These are phyloP conservation scores for Murraya koenigii DNA, from an alignment of 345 rosid species.

Conservation along the genomic window DNA sequence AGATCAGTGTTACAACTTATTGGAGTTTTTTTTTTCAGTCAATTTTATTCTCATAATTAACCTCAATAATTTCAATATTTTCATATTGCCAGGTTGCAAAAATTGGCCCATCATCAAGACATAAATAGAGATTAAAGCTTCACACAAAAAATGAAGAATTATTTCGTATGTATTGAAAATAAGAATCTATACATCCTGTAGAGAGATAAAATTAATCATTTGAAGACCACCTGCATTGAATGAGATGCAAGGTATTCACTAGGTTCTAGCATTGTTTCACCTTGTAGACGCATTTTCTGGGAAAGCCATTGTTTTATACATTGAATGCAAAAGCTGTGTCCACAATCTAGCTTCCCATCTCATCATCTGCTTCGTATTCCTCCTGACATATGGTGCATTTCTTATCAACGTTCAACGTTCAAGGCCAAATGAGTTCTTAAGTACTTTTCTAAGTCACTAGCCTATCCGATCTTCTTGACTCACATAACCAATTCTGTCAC, in stretches of 20 bases:
- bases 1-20: no score
- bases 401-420: slow-evolving; percentile 44
- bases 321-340: slow-evolving; percentile 68
- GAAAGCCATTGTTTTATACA: slow-evolving; percentile 88
- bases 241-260: not conserved
- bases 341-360: slow-evolving; percentile 71
- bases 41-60: slow-evolving; percentile 18
- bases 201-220: slow-evolving; percentile 7
- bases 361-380: no score
- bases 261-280: slow-evolving; percentile 34
- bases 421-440: slow-evolving; percentile 34
- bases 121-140: slow-evolving; percentile 6
- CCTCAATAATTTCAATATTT: slow-evolving; percentile 4
- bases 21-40: not conserved
- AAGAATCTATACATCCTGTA: slow-evolving; percentile 36
- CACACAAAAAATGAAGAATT: slow-evolving; percentile 25
- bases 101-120: no score
- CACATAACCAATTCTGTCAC: slow-evolving; percentile 80
- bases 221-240: no score
- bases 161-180: slow-evolving; percentile 22
- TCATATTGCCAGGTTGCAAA: not conserved
- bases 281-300: slow-evolving; percentile 90
- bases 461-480: slow-evolving; percentile 70
- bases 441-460: slow-evolving; percentile 58
- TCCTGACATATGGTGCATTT: no score